phyloP scores from a whole-genome alignment of 164 flowering plant species.

The Kingdonia uniflora region DNA sequence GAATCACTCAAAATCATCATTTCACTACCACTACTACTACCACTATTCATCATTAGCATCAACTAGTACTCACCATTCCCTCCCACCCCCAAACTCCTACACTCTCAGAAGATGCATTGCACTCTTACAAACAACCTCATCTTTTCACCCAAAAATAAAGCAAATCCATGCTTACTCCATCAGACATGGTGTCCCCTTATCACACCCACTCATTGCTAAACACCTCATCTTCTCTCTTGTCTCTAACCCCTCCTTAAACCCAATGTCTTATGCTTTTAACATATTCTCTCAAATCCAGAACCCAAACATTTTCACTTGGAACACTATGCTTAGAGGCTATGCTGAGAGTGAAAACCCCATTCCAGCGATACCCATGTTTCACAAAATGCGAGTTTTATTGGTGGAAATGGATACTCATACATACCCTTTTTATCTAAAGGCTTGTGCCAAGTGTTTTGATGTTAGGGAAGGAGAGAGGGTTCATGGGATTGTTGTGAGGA shows the following conservation, averaged over 20 bases:
- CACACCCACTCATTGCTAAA: constrained; percentile 20
- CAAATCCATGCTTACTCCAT: constrained; percentile 26
- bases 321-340: constrained; percentile 30
- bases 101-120: constrained; percentile 17
- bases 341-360: constrained; percentile 21
- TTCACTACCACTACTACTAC: too few relatives aligned
- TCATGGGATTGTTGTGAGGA: constrained; percentile 13
- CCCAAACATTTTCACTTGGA: constrained; percentile 25
- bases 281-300: constrained; percentile 20
- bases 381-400: constrained; percentile 14
- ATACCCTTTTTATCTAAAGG: constrained; percentile 32
- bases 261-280: constrained; percentile 21
- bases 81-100: constrained; percentile 1
- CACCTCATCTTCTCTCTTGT: constrained; percentile 24
- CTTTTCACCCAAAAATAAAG: constrained; percentile 10
- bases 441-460: constrained; percentile 19
- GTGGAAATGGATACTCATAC: constrained; percentile 25
- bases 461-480: constrained; percentile 16
- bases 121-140: constrained; percentile 11
- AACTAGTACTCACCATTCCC: too few relatives aligned
- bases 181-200: constrained; percentile 17
- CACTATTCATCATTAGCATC: too few relatives aligned
- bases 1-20: too few relatives aligned
- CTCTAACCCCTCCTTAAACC: constrained; percentile 9
- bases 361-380: constrained; percentile 15